Base-by-base conservation (phyloP, 148 eudicot species). In the Bassia scoparia region DNA sequence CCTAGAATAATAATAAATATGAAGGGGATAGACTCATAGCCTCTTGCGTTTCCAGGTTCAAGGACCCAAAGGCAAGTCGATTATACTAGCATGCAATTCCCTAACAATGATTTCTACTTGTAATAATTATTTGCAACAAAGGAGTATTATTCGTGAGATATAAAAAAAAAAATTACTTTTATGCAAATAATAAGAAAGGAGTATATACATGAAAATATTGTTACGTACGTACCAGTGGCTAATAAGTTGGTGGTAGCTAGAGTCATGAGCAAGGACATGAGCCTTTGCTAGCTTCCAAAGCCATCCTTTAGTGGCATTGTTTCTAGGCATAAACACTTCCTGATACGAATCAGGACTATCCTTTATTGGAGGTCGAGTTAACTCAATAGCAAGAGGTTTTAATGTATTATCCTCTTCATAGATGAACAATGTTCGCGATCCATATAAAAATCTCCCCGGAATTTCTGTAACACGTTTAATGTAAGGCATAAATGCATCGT, bases 341-440 rank as follows among this genome's bases (percentile, higher is more conserved):
- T 60, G 21, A 37, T 60, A 30, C 66, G 26, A 61, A 33, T 34
- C 43, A 20, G 66, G 66, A 21, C 61, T 72, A 0, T 24, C 61
- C 3, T 84, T 81, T 0, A 48, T 11, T 2, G 91, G 93, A 21
- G 96, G 98, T 7, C 96, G 84, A 30, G 84, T 78, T 26, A 93
- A 81, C 86, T 90, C 93, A 20, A 88, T 87, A 27, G 90, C 96
- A 8, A 90, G 2, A 0, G 96, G 92, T 76, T 78, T 81, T 67
- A 89, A 72, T 5, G 89, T 83, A 0, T 68, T 53, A 2, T 77
- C 79, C 3, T 77, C 79, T 3, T 76, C 83, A 17, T 84, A 76
- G 82, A 83, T 83, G 69, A 92, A 86, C 60, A 92, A 44, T 0
- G 96, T 87, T 55, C 97, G 84, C 10, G 97, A 89, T 71, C 88